phyloP scores from a whole-genome alignment of 192 early-diverging fungal species.

The Gigaspora rosea region DNA sequence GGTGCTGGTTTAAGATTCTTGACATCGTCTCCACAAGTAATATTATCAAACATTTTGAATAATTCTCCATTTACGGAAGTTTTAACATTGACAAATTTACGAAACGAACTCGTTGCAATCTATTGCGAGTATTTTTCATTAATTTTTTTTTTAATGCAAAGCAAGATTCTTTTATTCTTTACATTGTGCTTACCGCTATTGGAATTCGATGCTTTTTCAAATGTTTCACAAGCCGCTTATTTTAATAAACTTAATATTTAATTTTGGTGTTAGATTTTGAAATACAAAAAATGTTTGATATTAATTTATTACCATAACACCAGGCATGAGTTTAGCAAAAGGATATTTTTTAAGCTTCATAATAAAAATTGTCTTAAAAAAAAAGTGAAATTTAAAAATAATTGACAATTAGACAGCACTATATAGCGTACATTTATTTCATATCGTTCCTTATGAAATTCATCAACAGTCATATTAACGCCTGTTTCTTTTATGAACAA shows the following conservation, averaged over 20 bases:
- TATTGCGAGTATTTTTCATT: background rate
- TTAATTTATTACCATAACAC: slow-evolving; percentile 6
- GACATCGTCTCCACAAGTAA: slow-evolving; percentile 91
- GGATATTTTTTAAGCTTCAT: background rate
- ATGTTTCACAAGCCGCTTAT: slow-evolving; percentile 25
- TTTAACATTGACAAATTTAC: slow-evolving; percentile 74
- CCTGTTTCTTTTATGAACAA: slow-evolving; percentile 71
- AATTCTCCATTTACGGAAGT: slow-evolving; percentile 63
- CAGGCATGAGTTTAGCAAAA: slow-evolving; percentile 18
- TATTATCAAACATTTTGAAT: slow-evolving; percentile 78
- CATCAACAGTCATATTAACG: slow-evolving; percentile 75
- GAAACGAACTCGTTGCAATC: slow-evolving; percentile 82
- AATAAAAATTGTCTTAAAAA: slow-evolving; percentile 2
- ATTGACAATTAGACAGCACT: background rate
- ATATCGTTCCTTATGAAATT: slow-evolving; percentile 72
- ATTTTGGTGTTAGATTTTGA: background rate
- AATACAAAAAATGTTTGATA: background rate
- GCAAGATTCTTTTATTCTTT: no score
- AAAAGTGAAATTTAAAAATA: background rate
- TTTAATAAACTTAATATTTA: background rate
- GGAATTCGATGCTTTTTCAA: background rate
- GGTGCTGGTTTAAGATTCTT: slow-evolving; percentile 85
- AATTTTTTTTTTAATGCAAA: background rate
- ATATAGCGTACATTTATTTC: slow-evolving; percentile 43
- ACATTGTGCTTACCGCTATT: slow-evolving; percentile 19